Evolutionary conservation across 2,329 filamentous ascomycete species (phyloP).

Genomic region (Bertia moriformis): DNA sequence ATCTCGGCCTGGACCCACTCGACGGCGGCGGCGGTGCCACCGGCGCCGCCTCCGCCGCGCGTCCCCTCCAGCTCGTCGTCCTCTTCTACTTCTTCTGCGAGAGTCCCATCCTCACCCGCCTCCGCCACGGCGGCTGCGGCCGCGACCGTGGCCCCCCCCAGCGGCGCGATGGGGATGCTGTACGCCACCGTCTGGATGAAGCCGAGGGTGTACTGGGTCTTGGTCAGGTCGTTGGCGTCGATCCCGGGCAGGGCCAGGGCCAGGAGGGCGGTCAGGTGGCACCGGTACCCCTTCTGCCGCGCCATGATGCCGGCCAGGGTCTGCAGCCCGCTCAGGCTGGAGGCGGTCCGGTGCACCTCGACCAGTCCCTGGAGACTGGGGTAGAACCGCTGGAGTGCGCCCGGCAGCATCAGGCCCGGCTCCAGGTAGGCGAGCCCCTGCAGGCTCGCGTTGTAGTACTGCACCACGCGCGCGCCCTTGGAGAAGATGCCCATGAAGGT

Average conservation of each 20-base stretch:
- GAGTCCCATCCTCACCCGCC: slow-evolving; percentile 42
- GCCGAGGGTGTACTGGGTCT: slow-evolving; percentile 84
- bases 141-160: too few species aligned
- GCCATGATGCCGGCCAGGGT: slow-evolving; percentile 85
- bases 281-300: slow-evolving; percentile 86
- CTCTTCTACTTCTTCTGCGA: slow-evolving; percentile 38
- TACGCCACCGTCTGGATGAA: slow-evolving; percentile 95
- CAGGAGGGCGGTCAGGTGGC: slow-evolving; percentile 86
- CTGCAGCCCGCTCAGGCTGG: slow-evolving; percentile 80
- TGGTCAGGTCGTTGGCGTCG: slow-evolving; percentile 92
- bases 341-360: slow-evolving; percentile 90
- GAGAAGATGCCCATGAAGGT: slow-evolving; percentile 97
- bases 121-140: too few species aligned
- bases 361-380: slow-evolving; percentile 92
- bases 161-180: slow-evolving; percentile 79
- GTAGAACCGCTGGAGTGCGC: slow-evolving; percentile 88
- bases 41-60: too few species aligned
- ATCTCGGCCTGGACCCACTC: slow-evolving; percentile 92
- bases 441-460: slow-evolving; percentile 78
- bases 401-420: slow-evolving; percentile 79
- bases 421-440: slow-evolving; percentile 84
- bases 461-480: slow-evolving; percentile 83
- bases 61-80: too few species aligned
- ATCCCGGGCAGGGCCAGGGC: slow-evolving; percentile 87
- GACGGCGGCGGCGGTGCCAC: slow-evolving; percentile 67